These are phyloP conservation scores for Leccinum olivaceopallidum DNA, from an alignment of 768 basidiomycete genomes.

Conservation along the genomic window DNA sequence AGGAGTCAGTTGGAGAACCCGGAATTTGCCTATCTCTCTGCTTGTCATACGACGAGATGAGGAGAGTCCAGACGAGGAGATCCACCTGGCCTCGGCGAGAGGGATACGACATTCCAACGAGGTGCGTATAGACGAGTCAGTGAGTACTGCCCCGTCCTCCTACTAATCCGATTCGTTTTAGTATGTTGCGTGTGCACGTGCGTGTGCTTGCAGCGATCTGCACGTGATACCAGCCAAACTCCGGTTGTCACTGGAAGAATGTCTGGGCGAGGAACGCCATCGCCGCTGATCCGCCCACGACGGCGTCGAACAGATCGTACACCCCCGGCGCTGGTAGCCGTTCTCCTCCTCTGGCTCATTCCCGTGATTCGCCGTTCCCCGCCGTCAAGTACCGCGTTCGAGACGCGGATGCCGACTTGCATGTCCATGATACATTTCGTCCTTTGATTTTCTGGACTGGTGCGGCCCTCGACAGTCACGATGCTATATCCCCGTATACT, in stretches of 20 bases:
- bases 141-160: too few relatives aligned
- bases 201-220: slow-evolving; percentile 37
- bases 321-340: not conserved
- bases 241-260: slow-evolving; percentile 39
- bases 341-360: slow-evolving; percentile 4
- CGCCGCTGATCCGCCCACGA: slow-evolving; percentile 20
- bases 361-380: not conserved
- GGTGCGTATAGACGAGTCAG: too few relatives aligned
- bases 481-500: not conserved
- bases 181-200: not conserved
- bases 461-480: not conserved
- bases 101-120: too few relatives aligned
- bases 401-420: not conserved
- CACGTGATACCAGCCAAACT: slow-evolving; percentile 38
- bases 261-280: slow-evolving; percentile 40
- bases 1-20: too few relatives aligned
- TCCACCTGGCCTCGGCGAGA: too few relatives aligned
- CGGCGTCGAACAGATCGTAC: slow-evolving; percentile 5
- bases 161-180: too few relatives aligned
- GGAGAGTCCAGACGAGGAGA: too few relatives aligned
- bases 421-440: not conserved
- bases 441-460: not conserved
- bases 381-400: not conserved
- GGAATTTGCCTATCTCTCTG: too few relatives aligned
- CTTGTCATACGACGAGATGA: too few relatives aligned